phyloP scores from a whole-genome alignment of 2,329 filamentous ascomycete genomes.

The Chrysosphaeria jannelii region DNA sequence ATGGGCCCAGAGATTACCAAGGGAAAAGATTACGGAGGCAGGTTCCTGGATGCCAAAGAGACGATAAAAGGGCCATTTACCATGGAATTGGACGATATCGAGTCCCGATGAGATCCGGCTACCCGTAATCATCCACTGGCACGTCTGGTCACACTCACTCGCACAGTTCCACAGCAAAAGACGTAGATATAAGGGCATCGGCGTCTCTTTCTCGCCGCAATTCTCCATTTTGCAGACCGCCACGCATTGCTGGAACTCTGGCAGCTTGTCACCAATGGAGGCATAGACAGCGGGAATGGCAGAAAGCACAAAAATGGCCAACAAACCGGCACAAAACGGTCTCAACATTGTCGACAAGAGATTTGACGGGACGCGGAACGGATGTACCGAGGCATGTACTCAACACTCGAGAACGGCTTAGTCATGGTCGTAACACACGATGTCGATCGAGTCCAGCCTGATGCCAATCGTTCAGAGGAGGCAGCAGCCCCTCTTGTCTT shows the following conservation, averaged over 20 bases:
- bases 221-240: slow-evolving; percentile 55
- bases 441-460: too few relatives aligned
- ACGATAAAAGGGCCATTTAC: slow-evolving; percentile 92
- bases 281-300: slow-evolving; percentile 22
- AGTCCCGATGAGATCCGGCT: slow-evolving; percentile 33
- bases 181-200: slow-evolving; percentile 51
- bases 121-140: slow-evolving; percentile 73
- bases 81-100: slow-evolving; percentile 72
- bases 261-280: slow-evolving; percentile 56
- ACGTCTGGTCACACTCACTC: slow-evolving; percentile 89
- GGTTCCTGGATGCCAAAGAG: slow-evolving; percentile 86
- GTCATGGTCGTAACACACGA: too few relatives aligned
- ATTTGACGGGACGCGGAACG: too few relatives aligned
- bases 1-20: slow-evolving; percentile 76
- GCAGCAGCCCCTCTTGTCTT: too few relatives aligned
- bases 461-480: too few relatives aligned
- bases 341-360: too few relatives aligned
- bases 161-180: slow-evolving; percentile 80
- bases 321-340: too few relatives aligned
- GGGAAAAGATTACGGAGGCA: slow-evolving; percentile 72
- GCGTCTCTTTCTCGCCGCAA: slow-evolving; percentile 34
- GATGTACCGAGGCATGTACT: too few relatives aligned
- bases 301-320: slow-evolving; percentile 6
- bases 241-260: slow-evolving; percentile 68
- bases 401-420: too few relatives aligned